Evolutionary conservation across 2,329 filamentous ascomycete species (phyloP), one percentile per base, ranked within the genome.

Genomic region (Ilyonectria robusta): DNA sequence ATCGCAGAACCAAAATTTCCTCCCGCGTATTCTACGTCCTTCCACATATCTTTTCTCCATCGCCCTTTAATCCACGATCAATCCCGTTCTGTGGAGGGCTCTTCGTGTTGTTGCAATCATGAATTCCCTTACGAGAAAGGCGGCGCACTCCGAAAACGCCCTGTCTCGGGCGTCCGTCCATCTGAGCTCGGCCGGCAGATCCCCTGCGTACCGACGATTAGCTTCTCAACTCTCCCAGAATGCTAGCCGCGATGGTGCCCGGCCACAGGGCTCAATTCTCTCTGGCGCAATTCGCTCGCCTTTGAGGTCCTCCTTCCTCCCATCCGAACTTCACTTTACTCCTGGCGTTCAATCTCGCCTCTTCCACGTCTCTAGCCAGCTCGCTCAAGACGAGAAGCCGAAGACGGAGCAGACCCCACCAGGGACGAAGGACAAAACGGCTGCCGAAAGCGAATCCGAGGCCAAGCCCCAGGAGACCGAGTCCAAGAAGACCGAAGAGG

Each of bases 121-220:
- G 86, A 84, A 81, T 75, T 81, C 83, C 65, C 74, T 86, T 64
- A 78, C 81, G 72, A 82, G 77, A 82, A 84, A 81, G 81, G 82
- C 77, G 62, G 74, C 72, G 48, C 79, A 80, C 70, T 78, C 84
- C 72, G 79, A 84, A 68, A 78, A 78, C 72, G 80, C 80, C 71
- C 77, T 86, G 48, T 77, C 80, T 19, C 79, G 84, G 77, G 80
- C 81, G 59, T 81, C 83, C 70, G 76, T 81, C 64, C 80, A 82
- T 55, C 71, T 68, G 69, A 65, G 80, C 60, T 79, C 81, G 61
- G 76, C 80, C 70, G 79, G 82, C 77, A 84, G 82, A 80, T 82
- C 83, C 59, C 84, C 85, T 62, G 83, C 84, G 23, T 85, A 84
- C 71, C 79, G 82, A 75, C 82, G 85, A 80, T 82, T 87, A 84